These are phyloP conservation scores for Colletotrichum sublineola DNA, from an alignment of 2,329 filamentous ascomycete species.

Conservation along the genomic window DNA sequence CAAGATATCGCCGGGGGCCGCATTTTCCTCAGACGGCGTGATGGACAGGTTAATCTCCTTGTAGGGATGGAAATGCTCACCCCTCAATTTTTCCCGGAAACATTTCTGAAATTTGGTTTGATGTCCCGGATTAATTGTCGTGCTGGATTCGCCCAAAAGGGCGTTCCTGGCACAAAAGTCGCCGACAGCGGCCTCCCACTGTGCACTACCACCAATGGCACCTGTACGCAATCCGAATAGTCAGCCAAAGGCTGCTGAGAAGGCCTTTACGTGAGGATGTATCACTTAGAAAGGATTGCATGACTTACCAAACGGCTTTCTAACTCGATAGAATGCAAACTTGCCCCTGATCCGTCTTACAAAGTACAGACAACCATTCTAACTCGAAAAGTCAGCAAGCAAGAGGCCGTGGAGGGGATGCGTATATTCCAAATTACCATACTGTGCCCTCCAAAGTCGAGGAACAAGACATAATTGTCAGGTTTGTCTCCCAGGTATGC, in stretches of 20 bases:
- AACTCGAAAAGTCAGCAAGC: too few relatives aligned
- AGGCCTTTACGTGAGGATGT: rapidly evolving
- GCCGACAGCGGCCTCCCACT: slow-evolving; percentile 33
- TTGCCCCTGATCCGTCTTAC: not conserved
- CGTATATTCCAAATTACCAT: slow-evolving; percentile 11
- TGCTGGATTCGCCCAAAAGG: not conserved
- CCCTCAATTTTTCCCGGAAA: not conserved
- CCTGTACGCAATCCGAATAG: not conserved
- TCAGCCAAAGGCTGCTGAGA: not conserved
- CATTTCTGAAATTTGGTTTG: not conserved
- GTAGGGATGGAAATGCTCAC: not conserved
- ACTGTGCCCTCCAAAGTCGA: slow-evolving; percentile 38
- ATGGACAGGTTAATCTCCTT: not conserved
- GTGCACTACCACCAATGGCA: slow-evolving; percentile 21
- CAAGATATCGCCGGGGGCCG: not conserved
- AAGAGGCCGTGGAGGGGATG: not conserved
- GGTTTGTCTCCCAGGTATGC: not conserved
- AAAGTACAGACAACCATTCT: slow-evolving; percentile 34
- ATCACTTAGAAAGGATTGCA: rapidly evolving
- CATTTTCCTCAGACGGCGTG: not conserved
- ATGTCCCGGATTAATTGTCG: not conserved
- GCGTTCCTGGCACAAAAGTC: slow-evolving; percentile 12
- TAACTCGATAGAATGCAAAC: slow-evolving; percentile 1
- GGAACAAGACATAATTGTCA: slow-evolving; percentile 16
- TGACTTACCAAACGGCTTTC: slow-evolving; percentile 26